Conservation (phyloP, 176 grass and related monocot genomes). For the Tillandsia leiboldiana region DNA sequence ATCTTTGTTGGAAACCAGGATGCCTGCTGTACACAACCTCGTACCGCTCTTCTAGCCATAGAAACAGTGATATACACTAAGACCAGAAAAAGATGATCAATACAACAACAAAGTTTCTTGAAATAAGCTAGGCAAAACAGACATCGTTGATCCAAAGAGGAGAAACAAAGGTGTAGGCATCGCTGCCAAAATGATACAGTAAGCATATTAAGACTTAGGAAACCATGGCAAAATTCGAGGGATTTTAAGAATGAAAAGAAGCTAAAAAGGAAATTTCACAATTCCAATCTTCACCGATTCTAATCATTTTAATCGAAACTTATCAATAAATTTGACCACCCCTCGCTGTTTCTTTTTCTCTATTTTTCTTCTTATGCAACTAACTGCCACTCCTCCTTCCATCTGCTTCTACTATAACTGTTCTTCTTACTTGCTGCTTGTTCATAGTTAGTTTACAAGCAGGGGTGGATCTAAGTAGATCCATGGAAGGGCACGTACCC, state of each 20-base stretch:
- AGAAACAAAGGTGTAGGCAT: not conserved
- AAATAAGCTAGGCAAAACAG: conserved; percentile 1
- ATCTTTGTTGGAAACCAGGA: conserved; percentile 76
- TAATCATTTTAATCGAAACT: too few species aligned
- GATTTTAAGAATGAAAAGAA: too few species aligned
- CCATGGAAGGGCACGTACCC: not conserved
- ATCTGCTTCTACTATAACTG: not conserved
- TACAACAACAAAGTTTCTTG: not conserved
- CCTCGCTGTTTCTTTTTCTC: too few species aligned
- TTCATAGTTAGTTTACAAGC: too few species aligned
- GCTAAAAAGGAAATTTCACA: too few species aligned
- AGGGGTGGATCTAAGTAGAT: too few species aligned
- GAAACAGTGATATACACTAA: conserved; percentile 62
- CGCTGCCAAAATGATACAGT: too few species aligned
- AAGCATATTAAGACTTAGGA: too few species aligned
- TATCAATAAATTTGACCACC: too few species aligned
- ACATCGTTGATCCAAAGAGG: conserved; percentile 1
- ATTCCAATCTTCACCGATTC: too few species aligned
- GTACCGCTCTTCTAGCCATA: conserved; percentile 88
- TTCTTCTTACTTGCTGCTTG: not conserved
- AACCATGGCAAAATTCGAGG: too few species aligned
- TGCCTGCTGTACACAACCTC: conserved; percentile 75
- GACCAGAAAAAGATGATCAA: conserved; percentile 13
- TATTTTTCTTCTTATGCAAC: too few species aligned
- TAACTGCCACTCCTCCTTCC: not conserved